Conservation (phyloP, 225 moss, liverwort and hornwort genomes). For the Bryum argenteum region DNA sequence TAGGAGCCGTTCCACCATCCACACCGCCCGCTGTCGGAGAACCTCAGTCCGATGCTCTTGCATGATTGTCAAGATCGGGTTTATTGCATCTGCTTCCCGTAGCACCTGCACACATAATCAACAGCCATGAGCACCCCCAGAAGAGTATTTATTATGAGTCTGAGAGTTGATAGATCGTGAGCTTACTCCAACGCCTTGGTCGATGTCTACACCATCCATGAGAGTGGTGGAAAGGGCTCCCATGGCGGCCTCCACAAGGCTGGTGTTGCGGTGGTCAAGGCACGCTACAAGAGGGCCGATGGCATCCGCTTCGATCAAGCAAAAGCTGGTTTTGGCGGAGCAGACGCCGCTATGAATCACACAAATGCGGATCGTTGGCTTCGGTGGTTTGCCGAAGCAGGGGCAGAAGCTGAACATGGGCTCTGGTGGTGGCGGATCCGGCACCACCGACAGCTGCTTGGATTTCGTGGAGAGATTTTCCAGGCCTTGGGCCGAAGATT, state of each 20-base stretch:
- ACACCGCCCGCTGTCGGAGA: conserved; percentile 76
- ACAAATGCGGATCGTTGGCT: conserved; percentile 52
- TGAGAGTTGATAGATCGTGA: not conserved
- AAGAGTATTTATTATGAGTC: no score
- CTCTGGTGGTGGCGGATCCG: not conserved
- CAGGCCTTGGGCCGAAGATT: conserved; percentile 51
- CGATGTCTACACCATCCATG: conserved; percentile 67
- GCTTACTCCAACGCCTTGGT: conserved; percentile 57
- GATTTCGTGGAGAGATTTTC: conserved; percentile 75
- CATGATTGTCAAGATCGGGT: conserved; percentile 72
- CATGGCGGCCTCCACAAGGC: conserved; percentile 79
- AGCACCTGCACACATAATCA: conserved; percentile 38
- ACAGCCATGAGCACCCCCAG: no score
- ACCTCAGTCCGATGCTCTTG: conserved; percentile 79
- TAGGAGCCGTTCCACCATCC: conserved; percentile 84
- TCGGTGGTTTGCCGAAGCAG: conserved; percentile 46
- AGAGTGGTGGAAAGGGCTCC: conserved; percentile 76
- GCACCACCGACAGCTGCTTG: conserved; percentile 43
- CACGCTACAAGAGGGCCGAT: conserved; percentile 73
- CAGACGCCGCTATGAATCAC: conserved; percentile 67
- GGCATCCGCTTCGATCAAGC: conserved; percentile 68
- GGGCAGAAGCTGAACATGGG: conserved; percentile 25
- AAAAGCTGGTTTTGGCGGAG: conserved; percentile 64
- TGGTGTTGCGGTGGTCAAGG: conserved; percentile 74
- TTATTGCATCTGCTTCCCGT: conserved; percentile 58